A percentile compares a stretch with the other conserved stretches of the same genome.
Evolutionary conservation across 2,329 filamentous ascomycete genomes (phyloP).

Genomic region (Ilyonectria mors-panacis): DNA sequence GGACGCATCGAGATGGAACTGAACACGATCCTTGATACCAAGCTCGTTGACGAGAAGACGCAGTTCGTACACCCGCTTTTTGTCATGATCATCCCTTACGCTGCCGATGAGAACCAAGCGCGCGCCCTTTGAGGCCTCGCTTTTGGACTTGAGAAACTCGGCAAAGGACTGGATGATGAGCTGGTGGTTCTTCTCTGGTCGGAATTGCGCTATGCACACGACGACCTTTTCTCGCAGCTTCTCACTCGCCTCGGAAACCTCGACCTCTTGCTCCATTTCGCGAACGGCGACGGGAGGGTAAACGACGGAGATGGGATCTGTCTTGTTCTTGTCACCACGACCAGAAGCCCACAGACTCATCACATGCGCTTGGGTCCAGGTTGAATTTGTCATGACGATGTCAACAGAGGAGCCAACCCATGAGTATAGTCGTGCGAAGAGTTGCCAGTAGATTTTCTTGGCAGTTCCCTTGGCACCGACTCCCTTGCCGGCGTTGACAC

Average conservation of each 20-base stretch:
- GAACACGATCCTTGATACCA: constrained; percentile 84
- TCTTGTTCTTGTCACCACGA: constrained; percentile 61
- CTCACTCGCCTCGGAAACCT: constrained; percentile 79
- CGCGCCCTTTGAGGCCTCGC: constrained; percentile 67
- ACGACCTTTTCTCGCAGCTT: constrained; percentile 78
- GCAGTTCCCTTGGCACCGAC: constrained; percentile 76
- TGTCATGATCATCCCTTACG: constrained; percentile 87
- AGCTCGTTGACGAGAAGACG: constrained; percentile 90
- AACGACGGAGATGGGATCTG: constrained; percentile 78
- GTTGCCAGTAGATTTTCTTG: constrained; percentile 89
- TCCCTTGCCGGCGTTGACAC: constrained; percentile 88
- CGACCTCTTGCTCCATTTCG: constrained; percentile 82
- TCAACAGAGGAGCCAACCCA: constrained; percentile 88
- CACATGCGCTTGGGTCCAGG: constrained; percentile 92
- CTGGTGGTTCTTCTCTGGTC: constrained; percentile 96
- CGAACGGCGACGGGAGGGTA: constrained; percentile 94
- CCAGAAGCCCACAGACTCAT: constrained; percentile 81
- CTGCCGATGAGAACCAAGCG: constrained; percentile 90
- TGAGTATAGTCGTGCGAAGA: constrained; percentile 87
- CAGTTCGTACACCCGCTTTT: constrained; percentile 88
- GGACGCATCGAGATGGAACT: constrained; percentile 90
- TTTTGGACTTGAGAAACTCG: constrained; percentile 74
- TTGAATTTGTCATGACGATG: constrained; percentile 97
- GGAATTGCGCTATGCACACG: constrained; percentile 96
- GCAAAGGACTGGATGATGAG: constrained; percentile 90